These are phyloP conservation scores for Solanum ossicruentum DNA, from an alignment of 257 asterid genomes.

Conservation along the genomic window DNA sequence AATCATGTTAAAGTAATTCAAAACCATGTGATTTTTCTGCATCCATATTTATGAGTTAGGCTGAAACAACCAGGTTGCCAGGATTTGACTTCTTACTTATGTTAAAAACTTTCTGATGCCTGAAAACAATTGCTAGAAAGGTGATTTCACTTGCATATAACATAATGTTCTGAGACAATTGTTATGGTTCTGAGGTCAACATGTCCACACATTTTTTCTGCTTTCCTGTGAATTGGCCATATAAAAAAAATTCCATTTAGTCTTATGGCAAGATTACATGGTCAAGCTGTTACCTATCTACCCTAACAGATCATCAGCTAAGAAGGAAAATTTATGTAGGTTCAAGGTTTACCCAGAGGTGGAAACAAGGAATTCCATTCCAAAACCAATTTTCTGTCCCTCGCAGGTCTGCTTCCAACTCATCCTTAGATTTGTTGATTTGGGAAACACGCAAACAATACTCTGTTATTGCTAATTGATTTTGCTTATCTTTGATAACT, in stretches of 20 bases:
- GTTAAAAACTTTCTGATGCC: not conserved
- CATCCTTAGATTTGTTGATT: not conserved
- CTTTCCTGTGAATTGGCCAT: not conserved
- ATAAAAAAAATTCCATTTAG: not conserved
- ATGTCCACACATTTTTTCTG: not conserved
- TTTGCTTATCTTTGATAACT: not conserved
- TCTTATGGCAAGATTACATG: not conserved
- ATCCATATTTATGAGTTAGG: not conserved
- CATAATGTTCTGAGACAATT: not conserved
- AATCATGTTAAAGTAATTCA: not conserved
- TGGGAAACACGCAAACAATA: not conserved
- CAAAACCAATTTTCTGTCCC: slow-evolving; percentile 74
- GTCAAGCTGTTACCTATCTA: not conserved
- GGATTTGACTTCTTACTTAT: not conserved
- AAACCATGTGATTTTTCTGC: not conserved
- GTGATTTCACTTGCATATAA: not conserved
- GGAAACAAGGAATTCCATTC: slow-evolving; percentile 66
- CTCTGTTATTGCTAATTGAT: not conserved
- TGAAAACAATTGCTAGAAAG: not conserved
- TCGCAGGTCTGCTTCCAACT: slow-evolving; percentile 52
- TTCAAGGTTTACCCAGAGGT: slow-evolving; percentile 91
- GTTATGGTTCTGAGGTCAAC: not conserved
- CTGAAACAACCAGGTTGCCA: not conserved
- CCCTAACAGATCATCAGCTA: not conserved
- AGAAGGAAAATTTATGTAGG: slow-evolving; percentile 27